These are phyloP conservation scores for Circinella minor DNA, from an alignment of 371 early-diverging fungal genomes.

Conservation along the genomic window DNA sequence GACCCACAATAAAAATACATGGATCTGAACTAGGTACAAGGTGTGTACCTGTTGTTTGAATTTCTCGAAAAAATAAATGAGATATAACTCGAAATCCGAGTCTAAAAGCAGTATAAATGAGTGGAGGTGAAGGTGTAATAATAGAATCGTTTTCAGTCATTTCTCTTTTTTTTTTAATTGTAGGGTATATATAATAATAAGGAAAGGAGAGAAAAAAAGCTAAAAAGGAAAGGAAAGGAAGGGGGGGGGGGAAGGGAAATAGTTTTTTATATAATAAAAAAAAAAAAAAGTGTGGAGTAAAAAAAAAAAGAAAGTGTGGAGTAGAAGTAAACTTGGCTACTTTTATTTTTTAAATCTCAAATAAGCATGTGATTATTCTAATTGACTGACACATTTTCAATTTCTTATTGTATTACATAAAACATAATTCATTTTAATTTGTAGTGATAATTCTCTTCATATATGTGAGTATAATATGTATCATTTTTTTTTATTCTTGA, in stretches of 20 bases:
- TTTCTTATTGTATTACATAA: too few relatives aligned
- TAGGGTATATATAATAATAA: background rate
- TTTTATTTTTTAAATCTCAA: too few relatives aligned
- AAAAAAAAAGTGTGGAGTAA: background rate
- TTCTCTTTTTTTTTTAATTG: too few relatives aligned
- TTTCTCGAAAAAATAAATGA: constrained; percentile 88
- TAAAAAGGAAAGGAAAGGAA: background rate
- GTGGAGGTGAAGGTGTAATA: constrained; percentile 16
- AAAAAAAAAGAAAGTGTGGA: background rate
- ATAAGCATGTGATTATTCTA: background rate
- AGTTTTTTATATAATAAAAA: too few relatives aligned
- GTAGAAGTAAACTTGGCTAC: too few relatives aligned
- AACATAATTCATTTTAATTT: too few relatives aligned
- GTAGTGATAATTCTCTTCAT: too few relatives aligned
- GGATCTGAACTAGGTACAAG: constrained; percentile 85
- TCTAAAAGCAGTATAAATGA: constrained; percentile 19
- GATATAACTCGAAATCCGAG: constrained; percentile 19
- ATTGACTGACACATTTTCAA: too few relatives aligned
- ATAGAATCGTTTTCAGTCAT: background rate
- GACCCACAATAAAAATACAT: constrained; percentile 93
- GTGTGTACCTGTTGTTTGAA: constrained; percentile 84
- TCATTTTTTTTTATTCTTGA: constrained; percentile 22
- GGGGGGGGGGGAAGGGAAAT: too few relatives aligned
- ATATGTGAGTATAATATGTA: too few relatives aligned
- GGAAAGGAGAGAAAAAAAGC: background rate